These are phyloP conservation scores for Sporothrix dimorphospora DNA, from an alignment of 2,329 filamentous ascomycete genomes.

Conservation along the genomic window DNA sequence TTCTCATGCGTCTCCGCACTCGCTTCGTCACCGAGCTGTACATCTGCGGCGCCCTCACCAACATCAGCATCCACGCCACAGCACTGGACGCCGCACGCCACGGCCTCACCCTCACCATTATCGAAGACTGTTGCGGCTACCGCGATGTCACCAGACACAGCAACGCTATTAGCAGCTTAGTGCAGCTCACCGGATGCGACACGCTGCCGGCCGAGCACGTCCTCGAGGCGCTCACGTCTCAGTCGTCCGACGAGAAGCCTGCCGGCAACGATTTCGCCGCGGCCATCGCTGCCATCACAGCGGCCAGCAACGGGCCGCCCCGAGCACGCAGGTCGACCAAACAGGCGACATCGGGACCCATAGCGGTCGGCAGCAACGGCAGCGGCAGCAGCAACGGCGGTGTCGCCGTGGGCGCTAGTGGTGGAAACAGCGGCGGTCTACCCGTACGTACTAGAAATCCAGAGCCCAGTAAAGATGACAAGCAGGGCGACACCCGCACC, in stretches of 20 bases:
- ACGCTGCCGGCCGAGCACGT: conserved; percentile 63
- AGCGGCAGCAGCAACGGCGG: not conserved
- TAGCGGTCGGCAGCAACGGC: conserved; percentile 6
- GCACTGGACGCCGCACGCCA: conserved; percentile 87
- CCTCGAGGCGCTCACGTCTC: conserved; percentile 41
- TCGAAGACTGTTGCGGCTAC: conserved; percentile 88
- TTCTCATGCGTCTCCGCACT: conserved; percentile 79
- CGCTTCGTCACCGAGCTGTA: conserved; percentile 87
- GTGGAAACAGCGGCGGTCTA: conserved; percentile 25
- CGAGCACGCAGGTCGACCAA: conserved; percentile 5
- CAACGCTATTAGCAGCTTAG: conserved; percentile 70
- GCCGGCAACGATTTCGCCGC: conserved; percentile 16
- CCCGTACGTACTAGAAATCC: conserved; percentile 35
- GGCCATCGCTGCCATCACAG: conserved; percentile 28
- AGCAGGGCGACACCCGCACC: conserved; percentile 10
- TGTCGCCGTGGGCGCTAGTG: not conserved
- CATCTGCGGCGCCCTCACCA: conserved; percentile 83
- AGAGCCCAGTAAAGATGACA: conserved; percentile 19
- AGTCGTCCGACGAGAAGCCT: not conserved
- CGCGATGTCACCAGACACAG: conserved; percentile 70
- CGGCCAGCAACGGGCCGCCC: conserved; percentile 26
- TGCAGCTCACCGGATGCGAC: conserved; percentile 74
- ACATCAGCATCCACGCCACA: conserved; percentile 88
- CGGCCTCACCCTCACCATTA: conserved; percentile 81
- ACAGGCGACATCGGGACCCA: conserved; percentile 23